A percentile compares a stretch with the other conserved stretches of the same genome.
phyloP scores from a whole-genome alignment of 768 basidiomycete genomes.

The Coprinopsis cinerea region DNA sequence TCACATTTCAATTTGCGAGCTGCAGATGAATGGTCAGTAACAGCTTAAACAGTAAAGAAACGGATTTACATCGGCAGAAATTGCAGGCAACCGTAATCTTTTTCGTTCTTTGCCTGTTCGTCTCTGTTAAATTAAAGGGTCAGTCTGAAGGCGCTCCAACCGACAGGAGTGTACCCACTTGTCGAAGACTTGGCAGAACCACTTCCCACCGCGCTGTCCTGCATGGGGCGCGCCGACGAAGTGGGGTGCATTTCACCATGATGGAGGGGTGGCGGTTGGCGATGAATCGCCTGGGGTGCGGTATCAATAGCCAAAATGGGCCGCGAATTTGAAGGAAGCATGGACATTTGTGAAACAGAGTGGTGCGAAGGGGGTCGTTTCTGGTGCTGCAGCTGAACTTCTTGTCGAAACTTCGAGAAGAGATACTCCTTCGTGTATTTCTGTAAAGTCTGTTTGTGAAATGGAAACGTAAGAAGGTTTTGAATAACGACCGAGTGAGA shows the following conservation, averaged over 20 bases:
- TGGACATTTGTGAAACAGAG: constrained; percentile 38
- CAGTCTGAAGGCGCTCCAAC: not conserved
- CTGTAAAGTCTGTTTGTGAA: constrained; percentile 59
- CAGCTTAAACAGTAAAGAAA: constrained; percentile 11
- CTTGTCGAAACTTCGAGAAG: constrained; percentile 67
- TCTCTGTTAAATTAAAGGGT: constrained; percentile 14
- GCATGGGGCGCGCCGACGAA: constrained; percentile 34
- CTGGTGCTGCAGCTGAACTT: constrained; percentile 48
- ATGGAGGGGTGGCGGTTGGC: constrained; percentile 17
- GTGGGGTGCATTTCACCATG: constrained; percentile 22
- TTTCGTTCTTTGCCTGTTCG: constrained; percentile 65
- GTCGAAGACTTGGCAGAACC: constrained; percentile 20
- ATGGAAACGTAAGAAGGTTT: constrained; percentile 14
- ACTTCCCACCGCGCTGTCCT: constrained; percentile 33
- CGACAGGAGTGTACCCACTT: not conserved
- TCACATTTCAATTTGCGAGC: constrained; percentile 88
- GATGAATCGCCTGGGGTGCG: constrained; percentile 21
- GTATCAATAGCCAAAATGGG: constrained; percentile 31
- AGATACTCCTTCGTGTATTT: constrained; percentile 82
- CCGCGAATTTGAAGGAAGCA: constrained; percentile 36
- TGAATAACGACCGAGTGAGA: not conserved
- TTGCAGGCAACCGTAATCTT: constrained; percentile 89
- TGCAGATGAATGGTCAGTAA: constrained; percentile 26
- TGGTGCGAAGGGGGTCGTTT: constrained; percentile 43
- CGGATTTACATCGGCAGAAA: constrained; percentile 77